Conservation (phyloP, 805 yeast genomes). For the Cyberlindnera euphorbiae region DNA sequence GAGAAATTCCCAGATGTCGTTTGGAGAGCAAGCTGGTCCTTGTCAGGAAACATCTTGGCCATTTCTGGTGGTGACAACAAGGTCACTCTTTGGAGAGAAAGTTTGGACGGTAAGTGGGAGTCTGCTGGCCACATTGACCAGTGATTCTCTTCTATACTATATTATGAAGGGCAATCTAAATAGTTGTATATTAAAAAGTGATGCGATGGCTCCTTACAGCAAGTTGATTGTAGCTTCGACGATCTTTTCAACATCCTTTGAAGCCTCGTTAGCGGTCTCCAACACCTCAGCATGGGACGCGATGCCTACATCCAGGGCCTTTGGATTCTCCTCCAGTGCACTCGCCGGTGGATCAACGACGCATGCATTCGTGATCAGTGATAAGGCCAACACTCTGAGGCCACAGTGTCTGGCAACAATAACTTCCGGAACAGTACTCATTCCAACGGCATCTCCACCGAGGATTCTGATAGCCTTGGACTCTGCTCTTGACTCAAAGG, state of each 20-base stretch:
- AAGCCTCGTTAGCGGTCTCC: constrained; percentile 74
- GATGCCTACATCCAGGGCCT: constrained; percentile 60
- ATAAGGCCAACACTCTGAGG: constrained; percentile 74
- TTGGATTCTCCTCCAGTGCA: constrained; percentile 51
- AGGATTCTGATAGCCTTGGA: constrained; percentile 61
- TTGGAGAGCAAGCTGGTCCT: constrained; percentile 98
- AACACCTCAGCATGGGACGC: constrained; percentile 93
- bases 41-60: constrained; percentile 93
- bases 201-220: constrained; percentile 3
- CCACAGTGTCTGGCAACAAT: constrained; percentile 89
- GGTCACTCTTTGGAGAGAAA: constrained; percentile 95
- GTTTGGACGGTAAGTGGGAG: constrained; percentile 91
- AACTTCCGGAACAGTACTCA: constrained; percentile 97
- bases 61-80: constrained; percentile 95
- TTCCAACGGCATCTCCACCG: constrained; percentile 95
- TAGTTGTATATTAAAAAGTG: not conserved
- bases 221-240: constrained; percentile 57
- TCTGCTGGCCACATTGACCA: constrained; percentile 95
- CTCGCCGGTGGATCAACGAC: constrained; percentile 66
- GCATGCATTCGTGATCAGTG: constrained; percentile 81
- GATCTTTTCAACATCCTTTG: constrained; percentile 70
- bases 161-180: not conserved
- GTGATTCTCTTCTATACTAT: constrained; percentile 27
- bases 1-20: constrained; percentile 94
- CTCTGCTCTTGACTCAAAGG: constrained; percentile 91